phyloP scores from a whole-genome alignment of 139 green algal genomes.

The Deuterostichococcus epilithicus region DNA sequence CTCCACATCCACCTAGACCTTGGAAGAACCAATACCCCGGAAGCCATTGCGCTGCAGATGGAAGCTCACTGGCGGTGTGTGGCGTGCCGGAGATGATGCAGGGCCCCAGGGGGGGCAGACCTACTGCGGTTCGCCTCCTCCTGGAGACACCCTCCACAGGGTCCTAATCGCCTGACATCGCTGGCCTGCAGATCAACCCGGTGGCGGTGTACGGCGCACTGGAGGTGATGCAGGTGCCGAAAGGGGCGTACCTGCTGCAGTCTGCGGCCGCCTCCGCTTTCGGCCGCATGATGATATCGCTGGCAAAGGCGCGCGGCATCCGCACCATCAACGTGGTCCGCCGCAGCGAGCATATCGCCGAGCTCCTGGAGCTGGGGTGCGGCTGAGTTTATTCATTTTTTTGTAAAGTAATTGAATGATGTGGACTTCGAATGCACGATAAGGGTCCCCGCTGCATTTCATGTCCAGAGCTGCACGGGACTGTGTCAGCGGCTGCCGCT shows the following conservation, averaged over 20 bases:
- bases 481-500: not conserved
- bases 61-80: too few species aligned
- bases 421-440: not conserved
- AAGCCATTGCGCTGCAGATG: too few species aligned
- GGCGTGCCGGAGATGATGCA: too few species aligned
- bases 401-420: not conserved
- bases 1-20: too few species aligned
- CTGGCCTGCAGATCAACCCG: conserved; percentile 6
- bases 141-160: too few species aligned
- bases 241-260: conserved; percentile 45
- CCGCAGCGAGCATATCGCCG: conserved; percentile 20
- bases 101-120: too few species aligned
- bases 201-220: conserved; percentile 49
- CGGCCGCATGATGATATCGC: conserved; percentile 35
- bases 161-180: too few species aligned
- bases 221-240: conserved; percentile 26
- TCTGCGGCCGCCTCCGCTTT: conserved; percentile 46
- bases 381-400: not conserved
- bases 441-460: not conserved
- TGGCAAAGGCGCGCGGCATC: conserved; percentile 30
- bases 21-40: too few species aligned
- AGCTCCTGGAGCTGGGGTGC: conserved; percentile 42
- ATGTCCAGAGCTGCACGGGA: not conserved
- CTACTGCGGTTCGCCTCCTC: too few species aligned
- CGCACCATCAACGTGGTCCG: conserved; percentile 49